Evolutionary conservation across 2,329 filamentous ascomycete genomes (phyloP).

Genomic region (Corynespora cassiicola): DNA sequence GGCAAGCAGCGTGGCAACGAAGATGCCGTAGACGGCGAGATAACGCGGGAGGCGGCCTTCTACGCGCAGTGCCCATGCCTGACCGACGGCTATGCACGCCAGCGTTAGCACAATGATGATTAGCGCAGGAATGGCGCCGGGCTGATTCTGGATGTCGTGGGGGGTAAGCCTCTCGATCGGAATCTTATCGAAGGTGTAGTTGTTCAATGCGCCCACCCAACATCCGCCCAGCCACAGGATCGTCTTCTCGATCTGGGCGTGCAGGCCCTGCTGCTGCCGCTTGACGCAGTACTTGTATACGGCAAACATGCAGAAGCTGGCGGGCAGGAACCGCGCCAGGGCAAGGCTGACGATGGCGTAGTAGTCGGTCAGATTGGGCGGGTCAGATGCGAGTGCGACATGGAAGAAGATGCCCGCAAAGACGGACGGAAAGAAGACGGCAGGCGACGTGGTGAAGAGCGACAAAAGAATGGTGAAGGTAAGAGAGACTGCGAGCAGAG

Average conservation of each 20-base stretch:
- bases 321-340: conserved; percentile 82
- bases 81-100: conserved; percentile 70
- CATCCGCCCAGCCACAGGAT: conserved; percentile 87
- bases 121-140: conserved; percentile 84
- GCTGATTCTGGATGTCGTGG: conserved; percentile 87
- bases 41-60: conserved; percentile 82
- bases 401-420: conserved; percentile 89
- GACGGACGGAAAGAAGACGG: conserved; percentile 82
- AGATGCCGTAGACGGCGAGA: conserved; percentile 76
- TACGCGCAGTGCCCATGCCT: conserved; percentile 85
- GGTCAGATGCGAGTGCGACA: conserved; percentile 87
- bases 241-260: conserved; percentile 87
- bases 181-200: conserved; percentile 94
- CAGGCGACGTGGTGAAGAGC: conserved; percentile 79
- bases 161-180: conserved; percentile 91
- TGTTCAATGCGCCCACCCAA: conserved; percentile 91
- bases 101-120: conserved; percentile 78
- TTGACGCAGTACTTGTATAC: conserved; percentile 84
- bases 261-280: conserved; percentile 73
- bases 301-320: conserved; percentile 85
- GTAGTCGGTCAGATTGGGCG: conserved; percentile 72
- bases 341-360: conserved; percentile 77
- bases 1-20: conserved; percentile 71
- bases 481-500: conserved; percentile 79
- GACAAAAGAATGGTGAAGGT: conserved; percentile 80